A percentile compares a stretch with the other conserved stretches of the same genome.
phyloP scores from a whole-genome alignment of 768 basidiomycete genomes.

The Panaeolus papilionaceus region DNA sequence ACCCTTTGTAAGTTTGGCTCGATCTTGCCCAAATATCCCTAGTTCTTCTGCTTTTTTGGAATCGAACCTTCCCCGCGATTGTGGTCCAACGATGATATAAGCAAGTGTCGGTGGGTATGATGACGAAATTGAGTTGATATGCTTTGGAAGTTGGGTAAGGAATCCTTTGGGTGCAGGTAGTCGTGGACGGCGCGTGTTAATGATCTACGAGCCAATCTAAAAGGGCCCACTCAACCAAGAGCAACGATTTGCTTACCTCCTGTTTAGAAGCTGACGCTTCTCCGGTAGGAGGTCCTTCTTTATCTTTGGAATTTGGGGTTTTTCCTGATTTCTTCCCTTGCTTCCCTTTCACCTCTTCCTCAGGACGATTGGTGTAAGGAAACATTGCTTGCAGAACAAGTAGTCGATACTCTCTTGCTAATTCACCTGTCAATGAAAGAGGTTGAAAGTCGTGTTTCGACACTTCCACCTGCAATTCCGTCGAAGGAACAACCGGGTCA shows the following conservation, averaged over 20 bases:
- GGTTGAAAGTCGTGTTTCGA: constrained; percentile 34
- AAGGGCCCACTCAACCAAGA: background rate
- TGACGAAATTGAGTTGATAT: constrained; percentile 24
- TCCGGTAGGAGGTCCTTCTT: constrained; percentile 16
- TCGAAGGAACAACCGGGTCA: constrained; percentile 16
- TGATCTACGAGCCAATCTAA: constrained; percentile 27
- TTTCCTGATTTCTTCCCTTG: constrained; percentile 25
- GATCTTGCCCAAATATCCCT: constrained; percentile 64
- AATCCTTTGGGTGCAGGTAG: constrained; percentile 40
- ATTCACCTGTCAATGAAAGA: constrained; percentile 44
- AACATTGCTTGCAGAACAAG: constrained; percentile 68
- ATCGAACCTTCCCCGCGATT: constrained; percentile 75
- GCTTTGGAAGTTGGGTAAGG: constrained; percentile 44
- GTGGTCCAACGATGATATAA: constrained; percentile 59
- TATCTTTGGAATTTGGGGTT: constrained; percentile 17
- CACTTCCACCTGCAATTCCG: constrained; percentile 21
- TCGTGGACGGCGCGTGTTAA: constrained; percentile 36
- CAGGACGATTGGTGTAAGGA: constrained; percentile 42
- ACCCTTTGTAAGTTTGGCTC: constrained; percentile 70
- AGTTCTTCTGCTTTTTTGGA: constrained; percentile 64
- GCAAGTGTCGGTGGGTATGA: constrained; percentile 46
- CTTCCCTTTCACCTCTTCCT: constrained; percentile 17
- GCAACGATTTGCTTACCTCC: background rate
- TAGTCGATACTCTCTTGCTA: constrained; percentile 62
- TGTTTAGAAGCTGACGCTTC: background rate